Conservation (phyloP, 2,329 filamentous ascomycete species). For the Neurospora crassa region DNA sequence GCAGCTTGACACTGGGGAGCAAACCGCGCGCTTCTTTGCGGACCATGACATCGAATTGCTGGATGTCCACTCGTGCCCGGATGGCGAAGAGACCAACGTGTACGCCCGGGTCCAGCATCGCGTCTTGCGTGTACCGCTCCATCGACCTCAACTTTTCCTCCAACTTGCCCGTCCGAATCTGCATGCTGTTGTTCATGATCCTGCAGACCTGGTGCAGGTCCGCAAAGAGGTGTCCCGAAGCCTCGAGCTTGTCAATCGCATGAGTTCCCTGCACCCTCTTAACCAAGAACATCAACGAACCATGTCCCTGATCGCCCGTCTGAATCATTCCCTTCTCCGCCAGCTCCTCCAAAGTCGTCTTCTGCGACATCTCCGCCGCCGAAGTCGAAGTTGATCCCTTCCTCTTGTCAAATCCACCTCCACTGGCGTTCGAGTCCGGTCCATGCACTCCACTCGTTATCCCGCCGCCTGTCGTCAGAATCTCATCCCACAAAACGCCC, state of each 20-base stretch:
- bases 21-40: constrained; percentile 45
- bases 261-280: constrained; percentile 47
- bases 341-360: constrained; percentile 20
- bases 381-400: neutral
- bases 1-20: constrained; percentile 49
- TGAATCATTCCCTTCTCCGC: constrained; percentile 31
- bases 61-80: constrained; percentile 38
- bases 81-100: constrained; percentile 51
- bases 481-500: constrained; percentile 67
- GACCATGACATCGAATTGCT: constrained; percentile 56
- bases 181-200: constrained; percentile 62
- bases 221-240: constrained; percentile 71
- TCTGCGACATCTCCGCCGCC: neutral
- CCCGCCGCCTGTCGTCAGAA: constrained; percentile 57
- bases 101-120: constrained; percentile 40
- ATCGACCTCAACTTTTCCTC: constrained; percentile 53
- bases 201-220: constrained; percentile 56
- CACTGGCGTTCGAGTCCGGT: neutral
- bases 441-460: constrained; percentile 14
- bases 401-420: neutral
- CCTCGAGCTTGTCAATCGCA: constrained; percentile 55
- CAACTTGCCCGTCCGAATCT: constrained; percentile 57
- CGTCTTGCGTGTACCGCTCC: constrained; percentile 41
- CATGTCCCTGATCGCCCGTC: constrained; percentile 45
- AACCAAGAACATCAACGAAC: constrained; percentile 74